Conservation (phyloP, 2,329 filamentous ascomycete species). For the Penicillium vulpinum region DNA sequence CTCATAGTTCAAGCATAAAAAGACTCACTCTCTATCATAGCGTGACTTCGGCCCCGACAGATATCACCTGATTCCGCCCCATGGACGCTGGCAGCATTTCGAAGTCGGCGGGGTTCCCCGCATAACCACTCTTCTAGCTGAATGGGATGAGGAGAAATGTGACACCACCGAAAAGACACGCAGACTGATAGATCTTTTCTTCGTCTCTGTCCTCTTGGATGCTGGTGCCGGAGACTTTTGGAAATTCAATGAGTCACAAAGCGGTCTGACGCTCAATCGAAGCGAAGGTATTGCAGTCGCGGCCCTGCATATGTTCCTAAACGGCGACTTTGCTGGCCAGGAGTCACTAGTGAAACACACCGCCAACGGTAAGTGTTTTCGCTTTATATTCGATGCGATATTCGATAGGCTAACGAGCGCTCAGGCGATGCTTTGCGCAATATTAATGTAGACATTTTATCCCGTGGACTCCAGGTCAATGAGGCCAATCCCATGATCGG, state of each 20-base stretch:
- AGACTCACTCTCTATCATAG: slow-evolving; percentile 30
- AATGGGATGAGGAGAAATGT: slow-evolving; percentile 46
- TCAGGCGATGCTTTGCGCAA: slow-evolving; percentile 36
- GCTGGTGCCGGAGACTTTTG: slow-evolving; percentile 56
- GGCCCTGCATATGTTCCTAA: slow-evolving; percentile 52
- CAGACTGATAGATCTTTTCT: slow-evolving; percentile 61
- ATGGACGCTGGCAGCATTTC: slow-evolving; percentile 65
- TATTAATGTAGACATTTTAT: slow-evolving; percentile 38
- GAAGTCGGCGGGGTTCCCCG: slow-evolving; percentile 57
- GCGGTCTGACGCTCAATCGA: slow-evolving; percentile 35
- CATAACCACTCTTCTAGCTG: slow-evolving; percentile 46
- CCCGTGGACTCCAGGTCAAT: slow-evolving; percentile 48
- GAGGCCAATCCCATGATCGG: slow-evolving; percentile 50
- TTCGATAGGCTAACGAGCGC: background rate
- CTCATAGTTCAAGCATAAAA: background rate
- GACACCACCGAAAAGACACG: slow-evolving; percentile 53
- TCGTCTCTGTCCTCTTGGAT: slow-evolving; percentile 61
- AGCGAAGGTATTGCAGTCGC: slow-evolving; percentile 57
- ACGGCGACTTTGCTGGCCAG: slow-evolving; percentile 40
- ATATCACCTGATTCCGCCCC: slow-evolving; percentile 53
- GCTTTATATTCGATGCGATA: background rate
- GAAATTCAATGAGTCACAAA: slow-evolving; percentile 46
- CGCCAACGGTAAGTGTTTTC: slow-evolving; percentile 41
- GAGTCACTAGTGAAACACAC: slow-evolving; percentile 11
- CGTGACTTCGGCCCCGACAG: slow-evolving; percentile 54